Evolutionary conservation across 2,329 filamentous ascomycete genomes (phyloP).

Genomic region (Hypoxylon sp.): DNA sequence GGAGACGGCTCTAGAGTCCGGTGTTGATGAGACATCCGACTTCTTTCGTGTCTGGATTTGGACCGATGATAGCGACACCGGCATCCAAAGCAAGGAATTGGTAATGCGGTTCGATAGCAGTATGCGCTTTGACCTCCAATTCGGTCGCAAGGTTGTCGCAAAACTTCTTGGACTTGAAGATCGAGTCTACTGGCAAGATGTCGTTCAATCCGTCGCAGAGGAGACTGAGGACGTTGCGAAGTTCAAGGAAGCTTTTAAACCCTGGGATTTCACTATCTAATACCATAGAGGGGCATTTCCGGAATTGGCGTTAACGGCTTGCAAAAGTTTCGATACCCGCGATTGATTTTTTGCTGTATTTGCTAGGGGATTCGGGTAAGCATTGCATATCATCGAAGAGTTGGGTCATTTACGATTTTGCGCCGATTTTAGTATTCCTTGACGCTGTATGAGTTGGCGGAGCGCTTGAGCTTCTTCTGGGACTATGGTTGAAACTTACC

Average conservation of each 20-base stretch:
- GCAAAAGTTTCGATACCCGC: slow-evolving; percentile 52
- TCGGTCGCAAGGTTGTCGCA: slow-evolving; percentile 87
- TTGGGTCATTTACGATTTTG: not conserved
- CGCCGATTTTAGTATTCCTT: slow-evolving; percentile 6
- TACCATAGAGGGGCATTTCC: slow-evolving; percentile 49
- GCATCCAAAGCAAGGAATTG: slow-evolving; percentile 76
- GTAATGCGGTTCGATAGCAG: slow-evolving; percentile 80
- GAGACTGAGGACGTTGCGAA: slow-evolving; percentile 83
- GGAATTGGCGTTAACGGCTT: slow-evolving; percentile 39
- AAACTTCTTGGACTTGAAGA: slow-evolving; percentile 87
- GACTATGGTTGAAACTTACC: slow-evolving; percentile 1
- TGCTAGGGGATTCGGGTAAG: slow-evolving; percentile 18
- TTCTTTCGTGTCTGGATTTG: slow-evolving; percentile 90
- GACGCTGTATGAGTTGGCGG: not conserved
- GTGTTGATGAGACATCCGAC: slow-evolving; percentile 68
- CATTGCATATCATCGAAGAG: slow-evolving; percentile 12
- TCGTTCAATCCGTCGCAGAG: slow-evolving; percentile 80
- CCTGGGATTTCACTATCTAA: slow-evolving; percentile 82
- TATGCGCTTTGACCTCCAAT: slow-evolving; percentile 90
- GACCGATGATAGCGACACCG: slow-evolving; percentile 69
- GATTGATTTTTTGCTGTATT: slow-evolving; percentile 39
- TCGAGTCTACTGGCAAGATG: slow-evolving; percentile 88
- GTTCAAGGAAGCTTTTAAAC: slow-evolving; percentile 86
- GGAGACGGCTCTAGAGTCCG: slow-evolving; percentile 64
- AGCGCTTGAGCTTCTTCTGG: not conserved